Evolutionary conservation across 106 monocot species (phyloP), one percentile per base, ranked within the genome.

Genomic region (Chionographis japonica): DNA sequence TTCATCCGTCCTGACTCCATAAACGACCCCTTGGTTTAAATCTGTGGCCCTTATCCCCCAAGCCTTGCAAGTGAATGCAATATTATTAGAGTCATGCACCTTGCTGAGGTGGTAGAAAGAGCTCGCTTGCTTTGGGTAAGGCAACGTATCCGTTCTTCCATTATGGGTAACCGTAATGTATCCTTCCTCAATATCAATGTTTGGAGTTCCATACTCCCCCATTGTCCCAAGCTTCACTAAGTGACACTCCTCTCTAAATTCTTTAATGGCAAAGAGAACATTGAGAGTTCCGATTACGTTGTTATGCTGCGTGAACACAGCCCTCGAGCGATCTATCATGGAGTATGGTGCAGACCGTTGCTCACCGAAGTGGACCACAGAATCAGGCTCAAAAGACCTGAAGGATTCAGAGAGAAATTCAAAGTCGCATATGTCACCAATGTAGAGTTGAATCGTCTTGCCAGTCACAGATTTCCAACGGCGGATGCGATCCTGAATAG

Each of bases 171-270:
- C 86, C 14, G 95, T 95, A 52, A 95, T 89, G 64, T 80, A 95
- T 37, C 95, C 95, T 65, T 95, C 95, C 63, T 95, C 95, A 17
- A 95, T 95, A 61, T 95, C 95, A 71, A 95, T 95, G 69, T 95
- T 95, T 50, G 95, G 92, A 37, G 95, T 95, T 43, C 95, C 95
- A 76, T 95, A 95, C 74, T 95, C 95, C 36, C 95, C 95, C 95
- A 95, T 95, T 5, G 95, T 92, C 50, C 95, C 95, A 72, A 95
- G 92, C 75, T 95, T 95, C 72, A 95, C 95, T 51, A 95, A 64
- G 58, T 95, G 95, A 50, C 95, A 95, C 66, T 95, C 91, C 67
- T 81, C 80, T 27, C 74, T 65, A 66, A 78, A 92, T 54, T 95
- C 95, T 73, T 95, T 95, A 37, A 95, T 92, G 65, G 95, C 92